These are phyloP conservation scores for Termitomyces sp. DNA, from an alignment of 768 basidiomycete genomes.

Conservation along the genomic window DNA sequence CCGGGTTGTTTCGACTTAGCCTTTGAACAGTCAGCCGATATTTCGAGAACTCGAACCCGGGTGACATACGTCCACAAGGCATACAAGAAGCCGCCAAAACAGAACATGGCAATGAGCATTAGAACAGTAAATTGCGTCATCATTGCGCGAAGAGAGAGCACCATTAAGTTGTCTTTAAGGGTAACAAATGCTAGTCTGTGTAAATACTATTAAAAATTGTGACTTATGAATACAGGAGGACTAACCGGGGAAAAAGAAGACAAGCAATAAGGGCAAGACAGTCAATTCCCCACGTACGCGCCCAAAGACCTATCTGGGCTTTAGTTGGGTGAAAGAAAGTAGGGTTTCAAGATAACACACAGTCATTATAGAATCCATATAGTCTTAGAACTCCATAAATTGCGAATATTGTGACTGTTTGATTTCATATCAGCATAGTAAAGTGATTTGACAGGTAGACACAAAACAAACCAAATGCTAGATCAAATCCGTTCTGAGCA, in stretches of 20 bases:
- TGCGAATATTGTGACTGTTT: constrained; percentile 67
- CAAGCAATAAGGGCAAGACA: constrained; percentile 86
- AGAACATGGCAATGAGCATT: constrained; percentile 83
- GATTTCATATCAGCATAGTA: neutral
- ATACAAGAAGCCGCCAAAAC: constrained; percentile 90
- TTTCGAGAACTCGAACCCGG: neutral
- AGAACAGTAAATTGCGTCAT: constrained; percentile 82
- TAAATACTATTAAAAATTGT: neutral
- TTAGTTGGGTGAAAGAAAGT: neutral
- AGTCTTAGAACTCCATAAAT: constrained; percentile 73
- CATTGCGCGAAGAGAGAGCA: constrained; percentile 86
- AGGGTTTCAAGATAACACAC: constrained; percentile 29
- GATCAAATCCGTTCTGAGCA: constrained; percentile 82
- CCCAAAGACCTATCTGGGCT: constrained; percentile 50
- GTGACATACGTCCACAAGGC: constrained; percentile 84
- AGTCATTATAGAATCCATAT: constrained; percentile 68
- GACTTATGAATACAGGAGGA: neutral
- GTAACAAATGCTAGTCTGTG: constrained; percentile 86
- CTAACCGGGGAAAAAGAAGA: constrained; percentile 81
- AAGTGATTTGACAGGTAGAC: neutral
- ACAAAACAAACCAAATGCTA: constrained; percentile 69
- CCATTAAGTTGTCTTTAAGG: constrained; percentile 74
- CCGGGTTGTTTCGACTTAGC: constrained; percentile 52
- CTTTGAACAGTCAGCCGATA: constrained; percentile 27
- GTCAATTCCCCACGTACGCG: constrained; percentile 68